phyloP scores from a whole-genome alignment of 2,329 filamentous ascomycete species.

The Neofusicoccum cordaticola region DNA sequence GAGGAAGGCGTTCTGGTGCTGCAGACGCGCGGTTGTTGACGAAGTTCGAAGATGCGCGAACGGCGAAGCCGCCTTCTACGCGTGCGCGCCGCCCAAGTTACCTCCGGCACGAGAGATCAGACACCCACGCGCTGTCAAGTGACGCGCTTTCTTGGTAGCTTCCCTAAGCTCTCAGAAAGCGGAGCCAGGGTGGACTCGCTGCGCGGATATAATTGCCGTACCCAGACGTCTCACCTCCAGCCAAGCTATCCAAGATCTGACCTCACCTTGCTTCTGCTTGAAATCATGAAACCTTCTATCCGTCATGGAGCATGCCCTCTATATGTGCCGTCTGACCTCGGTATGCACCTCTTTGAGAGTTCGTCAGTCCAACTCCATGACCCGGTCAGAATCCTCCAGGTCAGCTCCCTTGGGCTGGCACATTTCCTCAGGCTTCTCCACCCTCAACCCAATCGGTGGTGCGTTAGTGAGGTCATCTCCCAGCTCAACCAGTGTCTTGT shows the following conservation, averaged over 20 bases:
- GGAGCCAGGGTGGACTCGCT: background rate
- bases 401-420: conserved; percentile 11
- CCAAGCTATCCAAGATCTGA: too few species aligned
- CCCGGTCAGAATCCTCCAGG: background rate
- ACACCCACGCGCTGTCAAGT: background rate
- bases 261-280: too few species aligned
- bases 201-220: background rate
- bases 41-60: background rate
- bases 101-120: background rate
- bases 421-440: conserved; percentile 15
- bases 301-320: background rate
- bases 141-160: background rate
- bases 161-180: too few species aligned
- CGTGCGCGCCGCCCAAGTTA: background rate
- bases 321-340: too few species aligned
- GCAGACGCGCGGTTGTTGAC: background rate
- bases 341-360: too few species aligned
- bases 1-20: background rate
- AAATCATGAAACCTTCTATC: too few species aligned
- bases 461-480: conserved; percentile 49
- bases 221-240: background rate
- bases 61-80: too few species aligned
- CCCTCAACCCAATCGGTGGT: conserved; percentile 15
- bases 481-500: conserved; percentile 72
- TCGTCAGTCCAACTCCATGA: background rate